These are phyloP conservation scores for Tolypocladium nubicola DNA, from an alignment of 2,329 filamentous ascomycete genomes.

Conservation along the genomic window DNA sequence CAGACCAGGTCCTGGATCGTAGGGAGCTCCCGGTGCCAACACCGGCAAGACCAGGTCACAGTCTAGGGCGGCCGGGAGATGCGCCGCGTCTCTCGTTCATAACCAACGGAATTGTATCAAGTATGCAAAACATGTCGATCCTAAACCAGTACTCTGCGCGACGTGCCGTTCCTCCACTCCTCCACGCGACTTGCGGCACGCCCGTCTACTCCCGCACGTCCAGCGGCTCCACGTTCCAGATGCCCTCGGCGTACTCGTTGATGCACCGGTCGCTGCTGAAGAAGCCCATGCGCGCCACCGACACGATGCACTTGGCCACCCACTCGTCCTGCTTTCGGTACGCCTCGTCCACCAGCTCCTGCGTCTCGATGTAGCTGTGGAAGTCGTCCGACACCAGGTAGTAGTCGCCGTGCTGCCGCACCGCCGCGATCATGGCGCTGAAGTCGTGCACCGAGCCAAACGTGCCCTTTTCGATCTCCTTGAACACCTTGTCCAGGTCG, in stretches of 20 bases:
- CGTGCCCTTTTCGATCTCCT: constrained; percentile 64
- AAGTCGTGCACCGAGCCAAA: constrained; percentile 78
- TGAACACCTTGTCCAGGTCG: constrained; percentile 71
- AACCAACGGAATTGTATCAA: neutral
- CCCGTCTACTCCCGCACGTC: constrained; percentile 26
- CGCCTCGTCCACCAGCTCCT: constrained; percentile 80
- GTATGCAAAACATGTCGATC: neutral
- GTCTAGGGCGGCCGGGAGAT: neutral
- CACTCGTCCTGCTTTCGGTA: constrained; percentile 90
- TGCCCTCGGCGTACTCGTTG: constrained; percentile 91
- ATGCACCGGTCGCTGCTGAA: constrained; percentile 94
- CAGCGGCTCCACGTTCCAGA: constrained; percentile 93
- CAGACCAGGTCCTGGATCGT: no score
- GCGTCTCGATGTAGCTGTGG: constrained; percentile 85
- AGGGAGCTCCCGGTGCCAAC: no score
- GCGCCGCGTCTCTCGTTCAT: neutral
- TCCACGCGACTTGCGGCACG: neutral
- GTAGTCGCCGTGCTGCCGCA: constrained; percentile 90
- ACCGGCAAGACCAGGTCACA: neutral
- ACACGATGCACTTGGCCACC: constrained; percentile 80
- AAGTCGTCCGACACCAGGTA: constrained; percentile 98
- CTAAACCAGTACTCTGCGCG: neutral
- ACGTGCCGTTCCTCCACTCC: neutral
- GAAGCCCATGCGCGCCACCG: constrained; percentile 92
- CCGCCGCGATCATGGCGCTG: constrained; percentile 70